Evolutionary conservation across 176 grass and related monocot genomes (phyloP).

Genomic region (Avena eriantha): DNA sequence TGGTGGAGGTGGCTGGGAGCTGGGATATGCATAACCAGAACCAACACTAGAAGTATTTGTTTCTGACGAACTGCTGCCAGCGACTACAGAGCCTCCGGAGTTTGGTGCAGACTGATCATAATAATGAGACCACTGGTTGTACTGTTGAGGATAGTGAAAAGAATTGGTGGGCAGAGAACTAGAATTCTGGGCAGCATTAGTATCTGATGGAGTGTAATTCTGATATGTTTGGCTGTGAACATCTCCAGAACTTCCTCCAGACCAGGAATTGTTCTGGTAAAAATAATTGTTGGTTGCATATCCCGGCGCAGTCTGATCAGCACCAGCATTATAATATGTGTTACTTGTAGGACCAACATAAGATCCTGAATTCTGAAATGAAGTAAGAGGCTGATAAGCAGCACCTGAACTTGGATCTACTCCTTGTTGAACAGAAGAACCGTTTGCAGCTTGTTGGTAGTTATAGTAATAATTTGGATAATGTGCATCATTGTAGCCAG

Average conservation of each 20-base stretch:
- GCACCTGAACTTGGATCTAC: conserved; percentile 92
- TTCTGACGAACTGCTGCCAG: conserved; percentile 32
- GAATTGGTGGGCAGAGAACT: conserved; percentile 58
- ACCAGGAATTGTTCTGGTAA: conserved; percentile 70
- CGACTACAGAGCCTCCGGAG: conserved; percentile 44
- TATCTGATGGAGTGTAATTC: conserved; percentile 55
- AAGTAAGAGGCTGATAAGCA: conserved; percentile 82
- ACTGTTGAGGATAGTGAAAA: conserved; percentile 68
- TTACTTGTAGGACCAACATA: conserved; percentile 74
- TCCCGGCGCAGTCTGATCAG: conserved; percentile 72
- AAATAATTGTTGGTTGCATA: conserved; percentile 66
- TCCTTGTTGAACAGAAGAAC: conserved; percentile 75
- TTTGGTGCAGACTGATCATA: conserved; percentile 59
- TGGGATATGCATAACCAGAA: conserved; percentile 57
- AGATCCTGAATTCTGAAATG: conserved; percentile 94
- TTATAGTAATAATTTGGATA: conserved; percentile 65
- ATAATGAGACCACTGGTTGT: conserved; percentile 70
- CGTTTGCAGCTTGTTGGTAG: conserved; percentile 56
- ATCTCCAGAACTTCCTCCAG: conserved; percentile 53
- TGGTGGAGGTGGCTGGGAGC: conserved; percentile 81
- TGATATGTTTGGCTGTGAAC: conserved; percentile 51
- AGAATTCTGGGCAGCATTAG: conserved; percentile 55
- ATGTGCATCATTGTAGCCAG: conserved; percentile 53
- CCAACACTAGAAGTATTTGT: conserved; percentile 22
- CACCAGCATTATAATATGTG: conserved; percentile 92